Conservation (phyloP, 352 stramenopile genomes). For the Pythium coloratum region DNA sequence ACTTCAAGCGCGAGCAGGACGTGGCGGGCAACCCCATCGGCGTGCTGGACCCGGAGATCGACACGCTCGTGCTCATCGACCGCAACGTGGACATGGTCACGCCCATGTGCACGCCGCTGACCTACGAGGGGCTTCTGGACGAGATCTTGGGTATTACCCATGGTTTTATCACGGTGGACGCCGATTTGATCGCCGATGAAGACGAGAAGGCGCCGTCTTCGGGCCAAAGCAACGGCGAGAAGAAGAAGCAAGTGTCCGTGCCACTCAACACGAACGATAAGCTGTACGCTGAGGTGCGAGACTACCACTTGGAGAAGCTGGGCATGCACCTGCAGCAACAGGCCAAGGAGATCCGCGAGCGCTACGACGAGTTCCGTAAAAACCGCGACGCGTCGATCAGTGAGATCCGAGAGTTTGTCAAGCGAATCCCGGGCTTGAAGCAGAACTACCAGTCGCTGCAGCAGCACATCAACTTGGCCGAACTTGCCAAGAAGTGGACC, state of each 20-base stretch:
- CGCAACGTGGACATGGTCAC: conserved; percentile 95
- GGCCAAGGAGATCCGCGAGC: conserved; percentile 93
- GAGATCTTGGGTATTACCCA: conserved; percentile 95
- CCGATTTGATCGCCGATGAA: conserved; percentile 76
- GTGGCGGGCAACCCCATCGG: conserved; percentile 75
- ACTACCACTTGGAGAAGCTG: conserved; percentile 97
- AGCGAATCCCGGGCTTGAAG: conserved; percentile 94
- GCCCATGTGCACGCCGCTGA: conserved; percentile 95
- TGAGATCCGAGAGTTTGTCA: conserved; percentile 98
- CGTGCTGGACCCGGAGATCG: conserved; percentile 86
- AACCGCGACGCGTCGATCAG: conserved; percentile 96
- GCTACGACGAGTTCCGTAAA: conserved; percentile 94
- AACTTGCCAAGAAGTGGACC: conserved; percentile 94
- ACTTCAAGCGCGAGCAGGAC: conserved; percentile 92
- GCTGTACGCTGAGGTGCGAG: conserved; percentile 94
- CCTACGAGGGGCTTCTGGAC: conserved; percentile 97
- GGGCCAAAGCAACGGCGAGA: conserved; percentile 33
- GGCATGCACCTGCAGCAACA: conserved; percentile 96
- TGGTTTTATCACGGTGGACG: conserved; percentile 83
- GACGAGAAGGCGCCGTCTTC: conserved; percentile 33
- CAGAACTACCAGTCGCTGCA: conserved; percentile 95
- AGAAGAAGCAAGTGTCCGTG: conserved; percentile 88
- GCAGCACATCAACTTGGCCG: conserved; percentile 97
- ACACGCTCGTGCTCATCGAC: conserved; percentile 95
- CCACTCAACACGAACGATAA: conserved; percentile 95